Percentiles rank a stretch among this genome's conserved stretches.
These are phyloP conservation scores for Wickerhamomyces pijperi DNA, from an alignment of 805 yeast species.

Conservation along the genomic window DNA sequence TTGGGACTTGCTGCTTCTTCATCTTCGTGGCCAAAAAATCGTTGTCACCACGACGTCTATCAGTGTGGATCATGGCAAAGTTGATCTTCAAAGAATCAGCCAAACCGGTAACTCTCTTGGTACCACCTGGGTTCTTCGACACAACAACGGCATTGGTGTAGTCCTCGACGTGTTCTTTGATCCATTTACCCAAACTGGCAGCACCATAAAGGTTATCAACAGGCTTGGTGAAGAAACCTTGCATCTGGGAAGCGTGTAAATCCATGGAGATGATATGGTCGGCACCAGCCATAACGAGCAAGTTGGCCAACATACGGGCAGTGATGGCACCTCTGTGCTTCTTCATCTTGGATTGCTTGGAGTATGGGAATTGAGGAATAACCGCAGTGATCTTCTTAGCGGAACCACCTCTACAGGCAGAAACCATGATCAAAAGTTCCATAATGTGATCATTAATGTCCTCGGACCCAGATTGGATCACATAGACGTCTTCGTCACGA, in stretches of 20 bases:
- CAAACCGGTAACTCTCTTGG: conserved; percentile 92
- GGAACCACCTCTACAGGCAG: conserved; percentile 96
- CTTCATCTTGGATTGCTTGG: conserved; percentile 96
- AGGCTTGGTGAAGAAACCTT: conserved; percentile 94
- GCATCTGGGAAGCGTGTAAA: conserved; percentile 94
- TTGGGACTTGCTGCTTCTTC: conserved; percentile 21
- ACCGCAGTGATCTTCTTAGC: conserved; percentile 96
- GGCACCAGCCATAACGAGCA: conserved; percentile 96
- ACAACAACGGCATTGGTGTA: conserved; percentile 88
- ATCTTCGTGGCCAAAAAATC: conserved; percentile 38
- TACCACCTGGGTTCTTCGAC: conserved; percentile 98
- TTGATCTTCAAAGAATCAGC: conserved; percentile 95
- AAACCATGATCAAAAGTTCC: conserved; percentile 87
- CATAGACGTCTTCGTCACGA: conserved; percentile 93
- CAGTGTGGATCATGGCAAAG: conserved; percentile 98
- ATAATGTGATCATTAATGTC: conserved; percentile 84
- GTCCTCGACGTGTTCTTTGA: conserved; percentile 77
- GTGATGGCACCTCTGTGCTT: conserved; percentile 98
- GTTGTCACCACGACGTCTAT: conserved; percentile 72
- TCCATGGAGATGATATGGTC: conserved; percentile 98
- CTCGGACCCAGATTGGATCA: conserved; percentile 86
- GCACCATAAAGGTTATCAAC: conserved; percentile 96
- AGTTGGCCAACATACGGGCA: conserved; percentile 94
- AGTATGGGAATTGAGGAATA: conserved; percentile 94
- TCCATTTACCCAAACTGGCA: conserved; percentile 94